Base-by-base conservation (phyloP, 1,139 yeast genomes). In the Hanseniaspora gamundiae region DNA sequence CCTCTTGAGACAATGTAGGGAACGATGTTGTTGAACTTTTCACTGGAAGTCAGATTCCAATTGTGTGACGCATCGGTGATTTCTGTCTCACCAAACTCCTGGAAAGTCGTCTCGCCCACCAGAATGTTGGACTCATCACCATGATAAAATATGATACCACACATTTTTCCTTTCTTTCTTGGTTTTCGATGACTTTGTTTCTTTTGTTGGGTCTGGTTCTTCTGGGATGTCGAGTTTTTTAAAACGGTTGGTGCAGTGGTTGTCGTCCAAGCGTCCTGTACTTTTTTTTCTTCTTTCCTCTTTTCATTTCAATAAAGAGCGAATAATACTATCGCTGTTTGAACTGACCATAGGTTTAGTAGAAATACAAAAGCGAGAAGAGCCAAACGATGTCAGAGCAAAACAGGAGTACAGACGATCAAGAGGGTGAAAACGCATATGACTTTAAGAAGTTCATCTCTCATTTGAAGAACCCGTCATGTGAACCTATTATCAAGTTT, bases 401-500 rank as follows among this genome's bases (percentile, higher is more conserved):
- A 50, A 47, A 7, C 9, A 17, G n/a, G n/a, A n/a, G n/a, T n/a
- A n/a, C n/a, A n/a, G n/a, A n/a, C n/a, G n/a, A 28, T 8, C 30
- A 28, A 4, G 55, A 49, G 14, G 52, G 47, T 10, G 56, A 52
- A 27, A 45, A 49, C 6, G 49, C 50, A 20, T 59, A 59, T 63
- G 95, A 91, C 59, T 91, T 88, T 60, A 95, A 84, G 56, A 66
- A 71, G 21, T 93, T 93, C 58, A 68, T 88, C 33, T 69, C 71
- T 6, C 86, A 82, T 49, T 69, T 93, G 49, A 78, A 81, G 46
- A 73, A 76, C 47, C 80, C 78, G 51, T 69, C 75, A 45, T 95
- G 97, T 2, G 95, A 86, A 48, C 97, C 98, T 0, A 73, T 88
- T 38, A 88, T 91, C 2, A 73, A 88, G 45, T 93, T 88, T 56